Base-by-base conservation (phyloP, 2,329 filamentous ascomycete species). In the Cytospora chrysosperma region DNA sequence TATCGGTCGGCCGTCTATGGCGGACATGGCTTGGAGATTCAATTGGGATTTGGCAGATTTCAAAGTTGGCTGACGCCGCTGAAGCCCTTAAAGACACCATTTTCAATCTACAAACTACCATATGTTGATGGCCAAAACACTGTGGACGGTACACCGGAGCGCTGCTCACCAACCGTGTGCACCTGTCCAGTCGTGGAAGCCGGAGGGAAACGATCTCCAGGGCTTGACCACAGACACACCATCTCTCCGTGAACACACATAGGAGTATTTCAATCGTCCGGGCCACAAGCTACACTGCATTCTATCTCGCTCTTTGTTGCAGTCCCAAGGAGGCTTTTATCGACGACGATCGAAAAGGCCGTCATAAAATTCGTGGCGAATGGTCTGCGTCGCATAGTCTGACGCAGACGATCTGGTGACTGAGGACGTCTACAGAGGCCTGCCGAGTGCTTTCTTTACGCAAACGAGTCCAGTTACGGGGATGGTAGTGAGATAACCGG, bases 11-110 rank as follows among this genome's bases (percentile, higher is more conserved):
- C 58, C 58, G n/a, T 49, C 50, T 27, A 12, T 61, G 13, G 37
- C 49, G 4, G 58, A 30, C 9, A 61, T 61, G 58, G 58, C 51
- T 8, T 17, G 26, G 9, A 55, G 58, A n/a, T 61, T 54, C n/a
- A 40, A n/a, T 2, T 61, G 58, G 58, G 21, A 54, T 30, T 13
- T 28, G 37, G 34, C 21, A 15, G 51, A 61, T 1, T 61, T 61
- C 17, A 61, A 17, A 27, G 43, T 61, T 8, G 15, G 58, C 51
- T 61, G 37, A 61, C 30, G 27, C n/a, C 43, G 10, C 1, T 5
- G 5, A 21, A 47, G 43, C n/a, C n/a, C n/a, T n/a, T n/a, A n/a
- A n/a, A n/a, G n/a, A n/a, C n/a, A n/a, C n/a, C n/a, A n/a, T n/a
- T n/a, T n/a, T 32, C 26, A 30, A 53, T 7, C 26, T 52, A 15